Base-by-base conservation (phyloP, 2,329 filamentous ascomycete genomes). In the Aureobasidium sp. region DNA sequence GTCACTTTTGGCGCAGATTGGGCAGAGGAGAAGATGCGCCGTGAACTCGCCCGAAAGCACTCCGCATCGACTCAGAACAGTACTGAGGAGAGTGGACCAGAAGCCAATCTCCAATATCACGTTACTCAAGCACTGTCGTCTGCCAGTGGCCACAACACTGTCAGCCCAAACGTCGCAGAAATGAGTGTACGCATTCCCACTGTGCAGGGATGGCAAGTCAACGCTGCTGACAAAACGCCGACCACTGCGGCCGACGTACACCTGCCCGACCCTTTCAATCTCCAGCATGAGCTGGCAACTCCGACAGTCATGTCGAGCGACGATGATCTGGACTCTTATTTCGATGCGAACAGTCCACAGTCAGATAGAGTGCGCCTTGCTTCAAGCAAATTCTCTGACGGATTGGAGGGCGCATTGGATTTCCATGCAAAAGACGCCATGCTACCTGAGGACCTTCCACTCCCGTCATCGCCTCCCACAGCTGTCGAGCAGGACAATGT, bases 1-100 rank as follows among this genome's bases (percentile, higher is more conserved):
- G 90, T 99, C 67, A 95, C 90, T n/a, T 95, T 99, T 72, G 91
- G 92, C 9, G 86, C 87, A n/a, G 93, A 96, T 68, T 87, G 96
- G 78, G 87, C 93, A 69, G 87, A 83, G 20, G 72, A 73, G 48
- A 69, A 69, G 31, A 73, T 74, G 34, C 67, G 71, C 15, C 66
- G 70, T 53, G 72, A 73, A 64, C 65, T 63, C 20, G 47, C 48
- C 11, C 61, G 47, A 15, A 57, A 39, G 17, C 52, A 45, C 7
- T 53, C 45, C 6, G 36, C 25, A 5, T 57, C 45, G 29, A 58
- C 47, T 9, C 42, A 51, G 11, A 29, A 39, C 9, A 49, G 56
- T 7, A 51, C 34, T 15, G 61, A 62, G 11, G 61, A 62, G 12
- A 52, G 53, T 31, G 61, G 47, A 31, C 52, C 61, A 12, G 55